A percentile compares a stretch with the other conserved stretches of the same genome.
Evolutionary conservation across 306 rosid species (phyloP).

Genomic region (Vigna trinervia): DNA sequence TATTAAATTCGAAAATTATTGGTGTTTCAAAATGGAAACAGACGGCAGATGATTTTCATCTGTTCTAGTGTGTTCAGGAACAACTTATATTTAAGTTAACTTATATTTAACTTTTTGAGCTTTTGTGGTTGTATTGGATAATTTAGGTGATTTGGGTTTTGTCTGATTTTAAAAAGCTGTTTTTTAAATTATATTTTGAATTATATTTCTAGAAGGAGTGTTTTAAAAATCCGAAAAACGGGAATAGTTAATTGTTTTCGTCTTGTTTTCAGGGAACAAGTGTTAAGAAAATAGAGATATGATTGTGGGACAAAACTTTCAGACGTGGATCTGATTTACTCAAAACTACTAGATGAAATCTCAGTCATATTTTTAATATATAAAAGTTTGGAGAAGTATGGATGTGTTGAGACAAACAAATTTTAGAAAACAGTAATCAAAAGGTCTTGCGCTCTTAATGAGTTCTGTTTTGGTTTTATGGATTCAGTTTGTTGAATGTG

Average conservation of each 20-base stretch:
- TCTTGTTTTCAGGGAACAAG: background rate
- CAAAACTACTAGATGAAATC: no score
- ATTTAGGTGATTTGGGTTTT: background rate
- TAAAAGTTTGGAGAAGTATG: no score
- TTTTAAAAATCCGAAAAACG: no score
- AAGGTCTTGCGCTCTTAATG: background rate
- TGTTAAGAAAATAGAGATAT: background rate
- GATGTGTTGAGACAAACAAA: slow-evolving; percentile 1
- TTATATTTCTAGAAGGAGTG: no score
- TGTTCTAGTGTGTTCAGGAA: background rate
- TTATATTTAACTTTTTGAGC: background rate
- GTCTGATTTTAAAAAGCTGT: background rate
- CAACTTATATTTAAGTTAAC: no score
- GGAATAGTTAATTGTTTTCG: no score
- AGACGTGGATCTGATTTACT: no score
- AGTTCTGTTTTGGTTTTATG: slow-evolving; percentile 27
- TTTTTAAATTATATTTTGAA: no score
- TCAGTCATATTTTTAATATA: no score
- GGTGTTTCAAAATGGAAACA: background rate
- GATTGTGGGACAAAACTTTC: background rate
- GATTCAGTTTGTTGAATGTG: slow-evolving; percentile 4
- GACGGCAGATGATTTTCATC: background rate
- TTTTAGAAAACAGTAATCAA: background rate
- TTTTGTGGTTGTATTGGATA: background rate
- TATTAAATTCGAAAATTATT: background rate